phyloP scores from a whole-genome alignment of 768 basidiomycete genomes.

The Sutorius australiensis region DNA sequence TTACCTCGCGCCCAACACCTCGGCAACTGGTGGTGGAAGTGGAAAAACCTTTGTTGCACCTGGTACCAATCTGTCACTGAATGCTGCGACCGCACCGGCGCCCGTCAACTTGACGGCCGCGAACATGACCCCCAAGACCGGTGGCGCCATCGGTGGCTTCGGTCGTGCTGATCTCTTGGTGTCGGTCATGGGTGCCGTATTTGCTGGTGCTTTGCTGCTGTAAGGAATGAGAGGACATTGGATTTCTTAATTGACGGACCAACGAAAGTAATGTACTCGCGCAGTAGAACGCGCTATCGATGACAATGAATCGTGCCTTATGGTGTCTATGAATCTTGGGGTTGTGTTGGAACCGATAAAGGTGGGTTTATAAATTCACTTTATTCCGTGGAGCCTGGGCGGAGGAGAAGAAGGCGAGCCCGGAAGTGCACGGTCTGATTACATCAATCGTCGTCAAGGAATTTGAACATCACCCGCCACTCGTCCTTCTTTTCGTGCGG shows the following conservation, averaged over 20 bases:
- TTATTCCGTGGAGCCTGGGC: not conserved
- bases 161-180: slow-evolving; percentile 1
- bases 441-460: not conserved
- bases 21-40: slow-evolving; percentile 37
- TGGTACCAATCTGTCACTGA: slow-evolving; percentile 33
- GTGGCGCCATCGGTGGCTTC: slow-evolving; percentile 4
- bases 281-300: not conserved
- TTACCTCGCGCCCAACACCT: slow-evolving; percentile 37
- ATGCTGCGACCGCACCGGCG: slow-evolving; percentile 24
- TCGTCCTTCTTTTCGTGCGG: not conserved
- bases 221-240: slow-evolving; percentile 7
- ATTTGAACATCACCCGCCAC: too few relatives aligned
- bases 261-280: slow-evolving; percentile 5
- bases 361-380: not conserved
- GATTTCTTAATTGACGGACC: slow-evolving; percentile 1
- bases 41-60: slow-evolving; percentile 36
- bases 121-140: not conserved
- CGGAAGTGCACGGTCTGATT: not conserved
- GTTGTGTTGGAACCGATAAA: not conserved
- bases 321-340: not conserved
- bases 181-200: slow-evolving; percentile 5
- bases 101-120: slow-evolving; percentile 39
- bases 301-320: not conserved
- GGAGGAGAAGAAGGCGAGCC: not conserved
- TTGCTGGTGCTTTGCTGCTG: slow-evolving; percentile 13